Evolutionary conservation across 768 basidiomycete genomes (phyloP).

Genomic region (Gymnopilus junonius): DNA sequence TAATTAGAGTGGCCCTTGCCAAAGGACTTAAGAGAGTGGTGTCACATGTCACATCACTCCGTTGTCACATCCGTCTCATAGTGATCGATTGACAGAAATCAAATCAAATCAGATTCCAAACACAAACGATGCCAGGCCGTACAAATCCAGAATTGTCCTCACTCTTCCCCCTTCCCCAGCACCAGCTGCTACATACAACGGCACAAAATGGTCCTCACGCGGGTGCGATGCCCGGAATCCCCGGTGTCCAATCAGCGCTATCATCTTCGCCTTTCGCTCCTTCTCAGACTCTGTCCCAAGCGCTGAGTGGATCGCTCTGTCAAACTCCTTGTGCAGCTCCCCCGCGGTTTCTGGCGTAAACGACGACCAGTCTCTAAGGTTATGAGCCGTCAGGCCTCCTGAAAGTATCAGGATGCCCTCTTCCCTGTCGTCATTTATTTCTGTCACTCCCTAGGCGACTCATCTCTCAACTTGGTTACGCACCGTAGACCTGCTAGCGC

Average conservation of each 20-base stretch:
- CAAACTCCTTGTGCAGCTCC: conserved; percentile 56
- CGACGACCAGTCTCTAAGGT: conserved; percentile 56
- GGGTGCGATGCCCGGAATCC: conserved; percentile 75
- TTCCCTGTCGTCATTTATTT: conserved; percentile 41
- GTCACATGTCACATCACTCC: conserved; percentile 12
- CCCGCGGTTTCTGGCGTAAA: conserved; percentile 55
- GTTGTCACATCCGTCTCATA: conserved; percentile 18
- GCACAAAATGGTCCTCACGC: conserved; percentile 81
- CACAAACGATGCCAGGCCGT: conserved; percentile 67
- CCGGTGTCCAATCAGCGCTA: conserved; percentile 56
- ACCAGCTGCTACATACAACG: conserved; percentile 77
- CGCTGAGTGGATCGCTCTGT: conserved; percentile 62
- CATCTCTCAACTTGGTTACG: conserved; percentile 16
- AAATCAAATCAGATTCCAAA: conserved; percentile 49
- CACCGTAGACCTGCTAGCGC: conserved; percentile 64
- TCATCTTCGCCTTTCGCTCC: conserved; percentile 59
- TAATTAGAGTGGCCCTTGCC: conserved; percentile 8
- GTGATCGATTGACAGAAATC: conserved; percentile 11
- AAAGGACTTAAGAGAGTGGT: not conserved
- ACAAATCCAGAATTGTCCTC: conserved; percentile 52
- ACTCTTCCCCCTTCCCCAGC: conserved; percentile 64
- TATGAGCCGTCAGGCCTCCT: conserved; percentile 74
- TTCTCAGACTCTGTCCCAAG: conserved; percentile 52
- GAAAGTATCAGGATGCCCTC: conserved; percentile 72
- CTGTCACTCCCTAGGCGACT: conserved; percentile 21